Base-by-base conservation (phyloP, 2,329 filamentous ascomycete genomes). In the Colletotrichum liaoningense region DNA sequence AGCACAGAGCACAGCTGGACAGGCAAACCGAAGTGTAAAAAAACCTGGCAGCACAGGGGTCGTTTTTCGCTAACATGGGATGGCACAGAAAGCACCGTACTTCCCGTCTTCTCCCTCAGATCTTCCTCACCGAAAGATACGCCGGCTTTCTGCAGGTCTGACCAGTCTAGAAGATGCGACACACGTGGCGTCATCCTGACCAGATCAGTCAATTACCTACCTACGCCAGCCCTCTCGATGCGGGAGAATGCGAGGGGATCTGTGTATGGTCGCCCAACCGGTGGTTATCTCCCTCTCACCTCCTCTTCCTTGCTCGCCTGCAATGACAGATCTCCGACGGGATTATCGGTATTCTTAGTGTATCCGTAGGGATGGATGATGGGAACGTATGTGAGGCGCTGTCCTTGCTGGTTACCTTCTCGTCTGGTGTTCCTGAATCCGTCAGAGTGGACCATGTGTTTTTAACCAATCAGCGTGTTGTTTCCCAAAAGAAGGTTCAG, bases 101-200 rank as follows among this genome's bases (percentile, higher is more conserved):
- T 56, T 56, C 28, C 19, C 42, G 8, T 49, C 19, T n/a, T 28
- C 57, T 42, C 28, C 9, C 30, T 42, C 14, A 42, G n/a, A 30
- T 19, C 12, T 28, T 56, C 49, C n/a, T 63, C 30, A 63, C 60
- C 60, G 46, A 62, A 62, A 69, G 52, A 63, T 26, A 72, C 22
- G 66, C 65, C 54, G 66, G 69, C 26, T 8, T 11, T 16, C 24
- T 64, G 59, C 67, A 70, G 55, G 59, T 49, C 55, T 73, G 55
- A 70, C 59, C 22, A 49, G 67, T 46, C 42, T 19, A 35, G 28
- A 54, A 55, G 42, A 49, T 42, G 54, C 33, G 60, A 64, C 66
- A 73, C 70, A 70, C 70, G 66, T 73, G 70, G 70, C 66, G 70
- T 70, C 70, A 69, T 65, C 28, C 30, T 56, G 66, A 22, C 55